Evolutionary conservation across 495 filamentous ascomycete species (phyloP).

Genomic region (Glarea lozoyensis): DNA sequence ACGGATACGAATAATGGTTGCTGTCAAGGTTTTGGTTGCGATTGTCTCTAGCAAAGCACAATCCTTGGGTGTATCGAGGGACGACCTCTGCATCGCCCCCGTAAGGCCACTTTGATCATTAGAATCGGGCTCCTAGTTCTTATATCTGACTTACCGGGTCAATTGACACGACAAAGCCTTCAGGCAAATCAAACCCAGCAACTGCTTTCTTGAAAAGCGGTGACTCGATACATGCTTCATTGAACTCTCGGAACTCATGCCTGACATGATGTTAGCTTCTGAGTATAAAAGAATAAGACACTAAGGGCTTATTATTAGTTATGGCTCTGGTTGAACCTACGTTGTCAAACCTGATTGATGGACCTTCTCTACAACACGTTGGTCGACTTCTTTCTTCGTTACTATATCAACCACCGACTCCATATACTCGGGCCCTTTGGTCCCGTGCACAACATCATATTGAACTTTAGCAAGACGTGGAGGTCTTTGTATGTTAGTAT

Average conservation of each 20-base stretch:
- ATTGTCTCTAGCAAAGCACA: conserved; percentile 38
- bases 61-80: conserved; percentile 28
- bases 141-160: conserved; percentile 39
- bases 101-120: conserved; percentile 51
- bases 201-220: conserved; percentile 54
- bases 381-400: conserved; percentile 34
- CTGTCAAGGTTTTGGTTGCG: conserved; percentile 47
- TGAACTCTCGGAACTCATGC: conserved; percentile 53
- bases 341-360: conserved; percentile 53
- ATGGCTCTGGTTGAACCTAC: conserved; percentile 28
- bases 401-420: conserved; percentile 56
- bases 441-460: conserved; percentile 55
- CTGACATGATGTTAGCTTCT: conserved; percentile 23
- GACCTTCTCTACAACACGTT: conserved; percentile 45
- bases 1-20: conserved; percentile 72
- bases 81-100: conserved; percentile 29
- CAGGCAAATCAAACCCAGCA: conserved; percentile 51
- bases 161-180: conserved; percentile 46
- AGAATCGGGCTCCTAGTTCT: not conserved
- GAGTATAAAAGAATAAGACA: no score
- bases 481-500: conserved; percentile 24
- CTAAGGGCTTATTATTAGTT: no score
- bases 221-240: conserved; percentile 50
- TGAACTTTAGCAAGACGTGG: conserved; percentile 52
- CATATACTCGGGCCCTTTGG: conserved; percentile 47